Evolutionary conservation across 2,329 filamentous ascomycete genomes (phyloP).

Genomic region (Sclerotinia subarctica): DNA sequence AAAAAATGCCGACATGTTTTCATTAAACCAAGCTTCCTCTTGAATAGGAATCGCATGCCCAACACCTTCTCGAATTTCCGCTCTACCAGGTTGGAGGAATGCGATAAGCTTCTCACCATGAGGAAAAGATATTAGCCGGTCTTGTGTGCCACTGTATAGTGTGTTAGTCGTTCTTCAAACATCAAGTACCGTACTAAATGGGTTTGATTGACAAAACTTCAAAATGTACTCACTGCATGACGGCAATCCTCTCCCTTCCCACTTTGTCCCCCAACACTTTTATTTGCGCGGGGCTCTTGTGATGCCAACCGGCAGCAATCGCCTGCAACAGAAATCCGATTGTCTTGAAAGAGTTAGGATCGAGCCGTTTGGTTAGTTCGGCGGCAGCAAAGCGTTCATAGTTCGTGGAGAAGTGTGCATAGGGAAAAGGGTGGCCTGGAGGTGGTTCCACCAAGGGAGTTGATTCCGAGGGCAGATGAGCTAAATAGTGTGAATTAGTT

Average conservation of each 20-base stretch:
- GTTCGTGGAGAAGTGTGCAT: constrained; percentile 65
- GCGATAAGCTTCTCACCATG: constrained; percentile 68
- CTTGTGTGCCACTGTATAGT: constrained; percentile 52
- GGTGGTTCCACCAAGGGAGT: constrained; percentile 43
- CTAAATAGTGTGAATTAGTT: neutral
- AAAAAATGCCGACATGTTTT: constrained; percentile 35
- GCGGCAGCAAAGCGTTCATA: constrained; percentile 79
- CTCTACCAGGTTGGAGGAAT: constrained; percentile 59
- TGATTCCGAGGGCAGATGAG: constrained; percentile 44
- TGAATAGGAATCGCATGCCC: constrained; percentile 77
- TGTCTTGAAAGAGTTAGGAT: constrained; percentile 58
- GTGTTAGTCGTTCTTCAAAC: neutral
- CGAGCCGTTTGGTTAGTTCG: constrained; percentile 68
- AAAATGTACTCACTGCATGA: constrained; percentile 55
- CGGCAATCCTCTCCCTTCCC: constrained; percentile 69
- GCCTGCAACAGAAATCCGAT: constrained; percentile 74
- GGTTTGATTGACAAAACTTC: neutral
- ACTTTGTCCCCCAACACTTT: constrained; percentile 62
- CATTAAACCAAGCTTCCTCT: constrained; percentile 65
- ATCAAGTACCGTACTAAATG: neutral
- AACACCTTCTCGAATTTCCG: constrained; percentile 63
- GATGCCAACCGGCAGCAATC: constrained; percentile 75
- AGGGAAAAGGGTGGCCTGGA: constrained; percentile 36
- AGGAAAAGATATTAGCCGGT: constrained; percentile 72
- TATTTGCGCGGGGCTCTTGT: constrained; percentile 68